Evolutionary conservation across 208 protist species (phyloP).

Genomic region (Angomonas deanei): DNA sequence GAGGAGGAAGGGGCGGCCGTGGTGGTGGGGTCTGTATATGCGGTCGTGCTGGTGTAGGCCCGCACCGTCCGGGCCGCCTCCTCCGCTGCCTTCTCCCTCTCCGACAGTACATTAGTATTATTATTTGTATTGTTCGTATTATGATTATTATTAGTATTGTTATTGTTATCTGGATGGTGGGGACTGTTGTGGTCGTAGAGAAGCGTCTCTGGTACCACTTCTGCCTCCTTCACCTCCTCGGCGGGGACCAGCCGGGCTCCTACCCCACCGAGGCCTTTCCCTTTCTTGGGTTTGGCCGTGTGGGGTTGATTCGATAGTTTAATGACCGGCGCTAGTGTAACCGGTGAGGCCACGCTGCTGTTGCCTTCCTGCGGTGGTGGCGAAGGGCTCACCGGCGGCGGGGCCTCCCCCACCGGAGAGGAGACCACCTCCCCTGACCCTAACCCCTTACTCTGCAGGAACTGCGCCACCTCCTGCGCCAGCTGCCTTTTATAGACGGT

Average conservation of each 20-base stretch:
- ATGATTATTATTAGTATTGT: too few species aligned
- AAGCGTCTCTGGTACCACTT: slow-evolving; percentile 25
- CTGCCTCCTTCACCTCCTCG: slow-evolving; percentile 20
- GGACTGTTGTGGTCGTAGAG: slow-evolving; percentile 35
- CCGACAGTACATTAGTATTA: too few species aligned
- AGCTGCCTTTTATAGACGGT: slow-evolving; percentile 66
- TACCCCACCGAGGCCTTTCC: slow-evolving; percentile 34
- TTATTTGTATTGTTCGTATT: too few species aligned
- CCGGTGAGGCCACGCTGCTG: background rate
- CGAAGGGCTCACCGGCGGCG: background rate
- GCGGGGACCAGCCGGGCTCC: slow-evolving; percentile 6
- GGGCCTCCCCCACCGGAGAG: too few species aligned
- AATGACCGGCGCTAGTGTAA: background rate
- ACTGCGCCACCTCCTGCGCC: slow-evolving; percentile 56
- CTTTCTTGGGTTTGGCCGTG: slow-evolving; percentile 26
- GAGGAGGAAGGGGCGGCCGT: background rate
- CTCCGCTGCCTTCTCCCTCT: background rate
- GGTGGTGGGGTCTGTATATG: background rate
- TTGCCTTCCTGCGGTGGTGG: slow-evolving; percentile 5
- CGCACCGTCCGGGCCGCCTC: background rate
- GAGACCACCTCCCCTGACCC: too few species aligned
- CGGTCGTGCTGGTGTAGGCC: background rate
- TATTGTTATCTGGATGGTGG: too few species aligned
- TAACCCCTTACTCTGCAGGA: slow-evolving; percentile 17
- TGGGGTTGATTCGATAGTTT: background rate